Percentiles rank a stretch among this genome's conserved stretches.
Evolutionary conservation across 768 basidiomycete species (phyloP).

Genomic region (Russula griseocarnosa): DNA sequence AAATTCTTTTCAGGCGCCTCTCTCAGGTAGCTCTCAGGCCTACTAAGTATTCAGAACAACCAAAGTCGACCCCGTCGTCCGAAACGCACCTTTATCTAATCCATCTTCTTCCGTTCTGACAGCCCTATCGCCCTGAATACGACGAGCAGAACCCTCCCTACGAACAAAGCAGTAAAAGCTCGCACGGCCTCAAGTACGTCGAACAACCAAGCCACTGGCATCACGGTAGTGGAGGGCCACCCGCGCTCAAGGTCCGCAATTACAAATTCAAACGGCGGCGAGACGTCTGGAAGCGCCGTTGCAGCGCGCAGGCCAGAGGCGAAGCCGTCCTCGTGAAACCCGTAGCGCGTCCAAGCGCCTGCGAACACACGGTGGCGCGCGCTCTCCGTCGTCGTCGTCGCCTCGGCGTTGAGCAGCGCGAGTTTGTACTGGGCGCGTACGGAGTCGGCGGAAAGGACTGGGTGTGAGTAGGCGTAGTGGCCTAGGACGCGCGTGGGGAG

Average conservation of each 20-base stretch:
- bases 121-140: not conserved
- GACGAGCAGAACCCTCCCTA: not conserved
- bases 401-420: conserved; percentile 39
- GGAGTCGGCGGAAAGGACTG: conserved; percentile 57
- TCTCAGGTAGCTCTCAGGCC: too few species aligned
- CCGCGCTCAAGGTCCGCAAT: conserved; percentile 3
- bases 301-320: conserved; percentile 41
- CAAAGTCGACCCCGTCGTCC: not conserved
- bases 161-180: not conserved
- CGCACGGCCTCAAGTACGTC: conserved; percentile 1
- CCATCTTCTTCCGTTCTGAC: not conserved
- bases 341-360: conserved; percentile 72
- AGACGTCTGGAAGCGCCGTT: not conserved
- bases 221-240: not conserved
- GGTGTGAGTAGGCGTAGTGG: conserved; percentile 63
- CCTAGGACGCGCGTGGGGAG: conserved; percentile 44
- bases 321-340: conserved; percentile 82
- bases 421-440: conserved; percentile 53
- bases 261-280: not conserved
- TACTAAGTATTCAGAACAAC: too few species aligned
- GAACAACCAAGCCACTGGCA: not conserved
- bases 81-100: not conserved
- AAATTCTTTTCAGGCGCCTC: too few species aligned
- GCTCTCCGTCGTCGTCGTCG: conserved; percentile 28
- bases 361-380: conserved; percentile 58